Percentiles rank a stretch among this genome's conserved stretches.
These are phyloP conservation scores for Fusarium sp. DNA, from an alignment of 2,329 filamentous ascomycete genomes.

Conservation along the genomic window DNA sequence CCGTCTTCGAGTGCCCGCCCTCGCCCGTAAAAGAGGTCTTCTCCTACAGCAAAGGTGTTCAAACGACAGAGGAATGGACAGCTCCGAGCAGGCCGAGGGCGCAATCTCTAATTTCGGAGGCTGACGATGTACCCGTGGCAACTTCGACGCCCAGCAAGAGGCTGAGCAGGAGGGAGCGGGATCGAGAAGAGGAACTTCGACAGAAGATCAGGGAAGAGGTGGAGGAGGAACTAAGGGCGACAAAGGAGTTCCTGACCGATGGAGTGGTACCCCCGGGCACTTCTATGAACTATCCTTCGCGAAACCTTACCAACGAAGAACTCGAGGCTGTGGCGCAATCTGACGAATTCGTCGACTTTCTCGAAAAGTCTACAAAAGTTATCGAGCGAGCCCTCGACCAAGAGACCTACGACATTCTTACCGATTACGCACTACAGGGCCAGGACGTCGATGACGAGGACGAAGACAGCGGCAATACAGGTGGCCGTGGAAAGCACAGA, in stretches of 20 bases:
- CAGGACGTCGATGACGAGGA: conserved; percentile 86
- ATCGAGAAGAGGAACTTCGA: conserved; percentile 90
- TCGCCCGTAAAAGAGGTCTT: conserved; percentile 86
- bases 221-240: conserved; percentile 88
- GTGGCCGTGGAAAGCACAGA: conserved; percentile 79
- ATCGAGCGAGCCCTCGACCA: conserved; percentile 96
- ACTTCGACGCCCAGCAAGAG: conserved; percentile 78
- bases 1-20: conserved; percentile 85
- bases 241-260: conserved; percentile 73
- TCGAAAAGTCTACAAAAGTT: conserved; percentile 96
- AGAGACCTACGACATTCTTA: conserved; percentile 91
- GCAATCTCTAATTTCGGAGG: conserved; percentile 67
- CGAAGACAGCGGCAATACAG: conserved; percentile 79
- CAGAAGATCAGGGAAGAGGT: conserved; percentile 90
- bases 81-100: conserved; percentile 65
- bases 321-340: conserved; percentile 91
- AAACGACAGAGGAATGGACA: conserved; percentile 85
- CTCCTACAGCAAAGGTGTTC: conserved; percentile 97
- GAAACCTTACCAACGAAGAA: conserved; percentile 87
- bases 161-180: conserved; percentile 83
- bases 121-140: conserved; percentile 70
- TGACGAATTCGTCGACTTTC: conserved; percentile 93
- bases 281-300: conserved; percentile 78
- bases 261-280: conserved; percentile 48
- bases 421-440: conserved; percentile 90